Evolutionary conservation across 1,284 basidiomycete species (phyloP).

Genomic region (Leccinum subrobustum): DNA sequence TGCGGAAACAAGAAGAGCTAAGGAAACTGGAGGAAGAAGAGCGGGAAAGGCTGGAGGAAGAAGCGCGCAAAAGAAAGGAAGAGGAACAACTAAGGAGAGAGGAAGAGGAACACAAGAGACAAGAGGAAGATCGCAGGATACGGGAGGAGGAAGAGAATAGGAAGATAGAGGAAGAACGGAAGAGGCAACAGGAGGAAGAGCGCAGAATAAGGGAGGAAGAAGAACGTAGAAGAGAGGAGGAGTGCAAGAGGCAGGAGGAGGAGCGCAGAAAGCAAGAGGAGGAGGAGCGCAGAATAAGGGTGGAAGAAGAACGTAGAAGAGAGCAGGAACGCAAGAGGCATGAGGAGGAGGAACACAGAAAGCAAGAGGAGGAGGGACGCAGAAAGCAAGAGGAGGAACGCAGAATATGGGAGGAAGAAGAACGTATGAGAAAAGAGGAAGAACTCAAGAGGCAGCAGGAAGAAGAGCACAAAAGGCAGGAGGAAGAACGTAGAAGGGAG

Average conservation of each 20-base stretch:
- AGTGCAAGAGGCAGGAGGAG: conserved; percentile 17
- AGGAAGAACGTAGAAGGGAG: conserved; percentile 22
- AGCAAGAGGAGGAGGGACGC: conserved; percentile 21
- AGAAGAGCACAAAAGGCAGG: conserved; percentile 17
- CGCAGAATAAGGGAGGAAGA: not conserved
- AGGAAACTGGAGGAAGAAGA: conserved; percentile 9
- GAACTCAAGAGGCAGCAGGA: conserved; percentile 22
- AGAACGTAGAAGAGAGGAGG: not conserved
- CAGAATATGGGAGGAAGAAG: too few relatives aligned
- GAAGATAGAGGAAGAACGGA: conserved; percentile 6
- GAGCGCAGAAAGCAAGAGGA: conserved; percentile 3
- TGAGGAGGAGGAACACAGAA: conserved; percentile 21
- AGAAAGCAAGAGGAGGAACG: conserved; percentile 22
- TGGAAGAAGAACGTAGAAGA: conserved; percentile 6
- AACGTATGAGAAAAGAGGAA: conserved; percentile 13
- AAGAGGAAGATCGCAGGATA: conserved; percentile 18
- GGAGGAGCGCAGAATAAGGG: conserved; percentile 8
- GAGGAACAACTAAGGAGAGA: conserved; percentile 6
- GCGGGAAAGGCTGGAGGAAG: conserved; percentile 3
- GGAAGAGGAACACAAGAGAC: conserved; percentile 12
- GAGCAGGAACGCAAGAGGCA: conserved; percentile 11
- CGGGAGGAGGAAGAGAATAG: conserved; percentile 12
- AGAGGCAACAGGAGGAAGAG: conserved; percentile 3
- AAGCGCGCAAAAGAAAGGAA: not conserved
- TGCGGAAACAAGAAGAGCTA: not conserved